Evolutionary conservation across 805 yeast species (phyloP), one percentile per base, ranked within the genome.

Genomic region (Sugiyamaella marilandica): DNA sequence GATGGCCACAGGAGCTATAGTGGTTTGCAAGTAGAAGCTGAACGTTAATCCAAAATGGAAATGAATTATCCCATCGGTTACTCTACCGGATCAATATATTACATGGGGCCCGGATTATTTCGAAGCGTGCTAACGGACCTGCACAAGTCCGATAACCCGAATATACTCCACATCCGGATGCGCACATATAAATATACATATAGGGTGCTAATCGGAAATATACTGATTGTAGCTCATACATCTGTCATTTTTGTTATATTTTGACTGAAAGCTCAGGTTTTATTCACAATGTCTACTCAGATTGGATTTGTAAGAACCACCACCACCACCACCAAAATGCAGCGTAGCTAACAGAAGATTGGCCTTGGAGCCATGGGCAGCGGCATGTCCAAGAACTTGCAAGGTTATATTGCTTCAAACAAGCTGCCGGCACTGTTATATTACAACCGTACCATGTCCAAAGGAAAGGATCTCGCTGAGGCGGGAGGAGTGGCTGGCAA

Each of bases 311-410:
- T 44, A 26, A 44, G 47, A 11, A n/a, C 16, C 2, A 44, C 21
- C 2, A 10, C 18, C 18, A 10, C 24, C 11, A n/a, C n/a, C n/a
- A n/a, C n/a, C n/a, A n/a, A n/a, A 24, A 24, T 24, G 7, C 29
- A 24, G 29, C 29, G 3, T 14, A n/a, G n/a, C 47, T 45, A 45
- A 45, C 47, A 10, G 14, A 45, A 48, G 51, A 44, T 57, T 34
- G 59, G 59, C 46, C 56, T 56, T 13, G 59, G 59, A 5, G 48
- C 54, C 35, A 56, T 56, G 59, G 59, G 59, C 45, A 39, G 14
- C 41, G 39, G 41, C 13, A 56, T 56, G 59, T 34, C 59, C 29
- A 16, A 9, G 10, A 19, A 55, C 44, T 39, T 56, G 16, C 59
- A 56, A 19, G 39, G 35, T 9, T 24, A 37, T 26, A 33, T 56